Evolutionary conservation across 352 stramenopile genomes (phyloP).

Genomic region (Nothophytophthora sp.): DNA sequence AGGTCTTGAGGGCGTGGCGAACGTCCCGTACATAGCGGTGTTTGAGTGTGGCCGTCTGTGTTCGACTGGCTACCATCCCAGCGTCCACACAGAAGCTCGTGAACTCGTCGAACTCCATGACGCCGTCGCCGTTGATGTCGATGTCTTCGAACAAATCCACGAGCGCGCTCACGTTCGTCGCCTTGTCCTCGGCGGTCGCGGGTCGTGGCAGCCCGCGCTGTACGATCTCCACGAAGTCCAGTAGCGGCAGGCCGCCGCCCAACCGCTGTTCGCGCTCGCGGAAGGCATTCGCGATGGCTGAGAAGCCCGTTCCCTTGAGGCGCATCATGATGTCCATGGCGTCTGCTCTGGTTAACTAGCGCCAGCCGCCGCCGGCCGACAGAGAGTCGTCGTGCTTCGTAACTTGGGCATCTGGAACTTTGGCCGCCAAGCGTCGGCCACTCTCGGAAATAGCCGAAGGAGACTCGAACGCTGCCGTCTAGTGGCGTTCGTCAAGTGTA

Average conservation of each 20-base stretch:
- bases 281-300: slow-evolving; percentile 77
- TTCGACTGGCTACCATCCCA: slow-evolving; percentile 74
- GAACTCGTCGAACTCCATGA: slow-evolving; percentile 88
- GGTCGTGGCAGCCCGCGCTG: slow-evolving; percentile 50
- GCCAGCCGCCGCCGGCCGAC: too few relatives aligned
- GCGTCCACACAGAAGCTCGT: slow-evolving; percentile 88
- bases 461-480: too few relatives aligned
- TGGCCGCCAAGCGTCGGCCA: background rate
- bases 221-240: slow-evolving; percentile 85
- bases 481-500: too few relatives aligned
- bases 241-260: slow-evolving; percentile 56
- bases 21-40: slow-evolving; percentile 71
- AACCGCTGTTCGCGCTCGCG: slow-evolving; percentile 61
- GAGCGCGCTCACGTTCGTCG: slow-evolving; percentile 54
- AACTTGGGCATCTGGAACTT: too few relatives aligned
- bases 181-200: slow-evolving; percentile 48
- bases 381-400: too few relatives aligned
- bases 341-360: background rate
- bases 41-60: slow-evolving; percentile 48
- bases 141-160: slow-evolving; percentile 87
- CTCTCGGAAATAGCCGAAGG: slow-evolving; percentile 3
- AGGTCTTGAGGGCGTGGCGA: slow-evolving; percentile 60
- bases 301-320: slow-evolving; percentile 74
- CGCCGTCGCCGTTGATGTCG: slow-evolving; percentile 86
- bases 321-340: slow-evolving; percentile 86